Evolutionary conservation across 768 basidiomycete species (phyloP).

Genomic region (Xerocomellus dryophilus): DNA sequence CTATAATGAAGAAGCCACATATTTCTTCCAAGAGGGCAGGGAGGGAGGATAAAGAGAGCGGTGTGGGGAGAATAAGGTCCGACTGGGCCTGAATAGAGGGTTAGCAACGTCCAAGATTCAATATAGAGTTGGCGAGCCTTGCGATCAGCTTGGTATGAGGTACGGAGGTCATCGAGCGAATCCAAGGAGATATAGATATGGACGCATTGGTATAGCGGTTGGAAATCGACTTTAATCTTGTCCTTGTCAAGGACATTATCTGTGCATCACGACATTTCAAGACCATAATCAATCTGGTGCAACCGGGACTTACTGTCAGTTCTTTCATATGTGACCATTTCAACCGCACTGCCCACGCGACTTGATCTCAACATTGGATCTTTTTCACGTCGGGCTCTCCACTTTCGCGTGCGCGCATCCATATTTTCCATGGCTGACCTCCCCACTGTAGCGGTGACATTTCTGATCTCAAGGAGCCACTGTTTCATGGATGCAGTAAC

Average conservation of each 20-base stretch:
- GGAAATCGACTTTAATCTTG: slow-evolving; percentile 85
- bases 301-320: slow-evolving; percentile 72
- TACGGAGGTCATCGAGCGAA: slow-evolving; percentile 84
- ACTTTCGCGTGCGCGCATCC: slow-evolving; percentile 77
- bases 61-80: slow-evolving; percentile 82
- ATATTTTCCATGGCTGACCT: slow-evolving; percentile 85
- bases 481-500: slow-evolving; percentile 95
- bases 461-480: slow-evolving; percentile 94
- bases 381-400: slow-evolving; percentile 80
- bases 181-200: slow-evolving; percentile 94
- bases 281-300: neutral
- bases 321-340: slow-evolving; percentile 89
- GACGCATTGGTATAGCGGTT: slow-evolving; percentile 92
- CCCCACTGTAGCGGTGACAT: slow-evolving; percentile 83
- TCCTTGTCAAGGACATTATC: slow-evolving; percentile 93
- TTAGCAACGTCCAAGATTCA: slow-evolving; percentile 14
- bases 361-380: slow-evolving; percentile 74
- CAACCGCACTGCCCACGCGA: slow-evolving; percentile 88
- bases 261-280: slow-evolving; percentile 31
- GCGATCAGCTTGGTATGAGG: slow-evolving; percentile 94
- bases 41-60: slow-evolving; percentile 63
- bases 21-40: slow-evolving; percentile 86
- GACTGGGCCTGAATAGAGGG: slow-evolving; percentile 78
- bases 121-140: slow-evolving; percentile 48
- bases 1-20: slow-evolving; percentile 96